A percentile compares a stretch with the other conserved stretches of the same genome.
Conservation (phyloP, 164 flowering plant genomes). For the Stephania yunnanensis region DNA sequence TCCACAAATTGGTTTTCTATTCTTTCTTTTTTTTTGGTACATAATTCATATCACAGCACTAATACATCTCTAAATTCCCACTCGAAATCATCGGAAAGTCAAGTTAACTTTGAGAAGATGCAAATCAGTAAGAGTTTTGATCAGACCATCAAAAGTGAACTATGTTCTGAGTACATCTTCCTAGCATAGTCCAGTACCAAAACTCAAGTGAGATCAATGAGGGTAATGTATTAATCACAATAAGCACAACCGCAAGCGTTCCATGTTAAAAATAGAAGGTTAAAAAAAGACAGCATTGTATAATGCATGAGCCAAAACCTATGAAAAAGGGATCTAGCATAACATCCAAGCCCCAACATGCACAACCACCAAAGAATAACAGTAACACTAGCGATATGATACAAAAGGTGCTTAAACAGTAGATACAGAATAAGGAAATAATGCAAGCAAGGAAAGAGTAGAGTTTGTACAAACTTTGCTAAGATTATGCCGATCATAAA, state of each 20-base stretch:
- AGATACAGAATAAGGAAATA: conserved; percentile 1
- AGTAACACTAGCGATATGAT: neutral
- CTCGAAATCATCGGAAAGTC: neutral
- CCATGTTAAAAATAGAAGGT: neutral
- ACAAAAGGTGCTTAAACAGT: neutral
- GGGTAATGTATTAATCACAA: too few species aligned
- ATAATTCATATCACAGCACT: too few species aligned
- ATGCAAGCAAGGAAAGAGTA: conserved; percentile 8
- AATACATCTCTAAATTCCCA: too few species aligned
- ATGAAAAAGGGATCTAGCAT: neutral
- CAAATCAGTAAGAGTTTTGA: neutral
- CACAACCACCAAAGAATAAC: neutral
- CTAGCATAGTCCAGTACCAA: too few species aligned
- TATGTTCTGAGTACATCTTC: too few species aligned
- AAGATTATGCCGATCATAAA: conserved; percentile 68
- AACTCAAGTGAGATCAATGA: too few species aligned
- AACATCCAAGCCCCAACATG: too few species aligned
- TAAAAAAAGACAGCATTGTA: neutral
- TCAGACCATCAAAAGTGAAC: neutral
- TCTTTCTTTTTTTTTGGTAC: too few species aligned
- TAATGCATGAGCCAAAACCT: neutral
- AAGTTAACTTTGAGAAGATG: neutral
- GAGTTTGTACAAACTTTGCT: conserved; percentile 65
- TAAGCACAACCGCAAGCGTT: neutral
- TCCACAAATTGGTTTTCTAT: neutral